Conservation (phyloP, 306 rosid species). For the Leucaena leucocephala region DNA sequence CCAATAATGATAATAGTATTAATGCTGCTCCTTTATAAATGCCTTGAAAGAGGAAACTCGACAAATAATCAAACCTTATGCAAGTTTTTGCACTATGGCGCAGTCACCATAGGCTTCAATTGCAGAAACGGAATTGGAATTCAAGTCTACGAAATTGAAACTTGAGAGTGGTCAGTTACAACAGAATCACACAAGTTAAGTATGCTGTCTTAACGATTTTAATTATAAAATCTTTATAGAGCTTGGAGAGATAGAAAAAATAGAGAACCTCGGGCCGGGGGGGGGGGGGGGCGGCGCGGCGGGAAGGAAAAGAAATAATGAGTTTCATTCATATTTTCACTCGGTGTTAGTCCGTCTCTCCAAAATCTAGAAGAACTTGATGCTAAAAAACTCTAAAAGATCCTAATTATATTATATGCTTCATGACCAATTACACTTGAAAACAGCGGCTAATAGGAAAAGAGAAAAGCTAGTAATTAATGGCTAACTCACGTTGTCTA, state of each 20-base stretch:
- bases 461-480: slow-evolving; percentile 36
- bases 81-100: background rate
- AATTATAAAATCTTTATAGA: background rate
- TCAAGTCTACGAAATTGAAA: slow-evolving; percentile 2
- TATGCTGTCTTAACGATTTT: background rate
- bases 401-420: slow-evolving; percentile 7
- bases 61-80: background rate
- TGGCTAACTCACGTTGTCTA: slow-evolving; percentile 37
- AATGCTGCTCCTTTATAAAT: background rate
- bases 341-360: background rate
- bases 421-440: slow-evolving; percentile 29
- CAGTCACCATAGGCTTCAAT: background rate
- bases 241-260: background rate
- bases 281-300: too few relatives aligned
- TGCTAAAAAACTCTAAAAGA: background rate
- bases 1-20: background rate
- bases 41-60: background rate
- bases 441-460: background rate
- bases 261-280: too few relatives aligned
- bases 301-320: background rate
- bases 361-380: background rate
- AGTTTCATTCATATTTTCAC: background rate
- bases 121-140: slow-evolving; percentile 17
- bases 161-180: slow-evolving; percentile 42
- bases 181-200: slow-evolving; percentile 16